Conservation (phyloP, 2,329 filamentous ascomycete genomes). For the Zymoseptoria crescenta region DNA sequence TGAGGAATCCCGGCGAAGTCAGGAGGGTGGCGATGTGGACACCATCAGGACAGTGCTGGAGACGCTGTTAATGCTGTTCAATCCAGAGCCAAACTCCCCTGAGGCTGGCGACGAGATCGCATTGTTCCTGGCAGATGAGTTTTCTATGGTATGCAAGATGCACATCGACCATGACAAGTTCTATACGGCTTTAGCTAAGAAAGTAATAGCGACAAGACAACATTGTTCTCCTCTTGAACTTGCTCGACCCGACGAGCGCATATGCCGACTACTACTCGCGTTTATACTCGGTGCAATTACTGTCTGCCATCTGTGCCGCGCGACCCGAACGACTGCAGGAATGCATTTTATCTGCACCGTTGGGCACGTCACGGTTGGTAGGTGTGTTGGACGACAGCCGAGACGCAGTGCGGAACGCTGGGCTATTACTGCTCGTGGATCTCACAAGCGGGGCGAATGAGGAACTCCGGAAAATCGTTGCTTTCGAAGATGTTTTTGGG, state of each 20-base stretch:
- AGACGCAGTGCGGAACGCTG: slow-evolving; percentile 82
- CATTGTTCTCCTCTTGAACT: slow-evolving; percentile 79
- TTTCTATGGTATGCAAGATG: slow-evolving; percentile 64
- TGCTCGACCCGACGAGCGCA: slow-evolving; percentile 80
- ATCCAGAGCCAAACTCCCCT: slow-evolving; percentile 56
- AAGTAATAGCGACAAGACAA: slow-evolving; percentile 77
- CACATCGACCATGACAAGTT: not conserved
- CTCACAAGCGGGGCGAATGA: slow-evolving; percentile 71
- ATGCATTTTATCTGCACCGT: slow-evolving; percentile 79
- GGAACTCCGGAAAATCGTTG: slow-evolving; percentile 90
- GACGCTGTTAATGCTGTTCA: slow-evolving; percentile 89
- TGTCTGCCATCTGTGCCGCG: slow-evolving; percentile 76
- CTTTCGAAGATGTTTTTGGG: slow-evolving; percentile 90
- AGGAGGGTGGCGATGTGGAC: slow-evolving; percentile 63
- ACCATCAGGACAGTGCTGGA: slow-evolving; percentile 93
- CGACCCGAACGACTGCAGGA: slow-evolving; percentile 89
- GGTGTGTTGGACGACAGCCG: slow-evolving; percentile 73
- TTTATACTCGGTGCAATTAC: slow-evolving; percentile 81
- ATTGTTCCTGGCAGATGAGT: slow-evolving; percentile 94
- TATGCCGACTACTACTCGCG: slow-evolving; percentile 58
- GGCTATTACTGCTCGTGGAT: slow-evolving; percentile 75
- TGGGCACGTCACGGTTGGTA: slow-evolving; percentile 82
- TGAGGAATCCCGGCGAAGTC: slow-evolving; percentile 45
- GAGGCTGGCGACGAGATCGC: slow-evolving; percentile 95
- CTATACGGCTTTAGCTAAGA: slow-evolving; percentile 38